Conservation (phyloP, 2,329 filamentous ascomycete genomes). For the Claviceps spartinae region DNA sequence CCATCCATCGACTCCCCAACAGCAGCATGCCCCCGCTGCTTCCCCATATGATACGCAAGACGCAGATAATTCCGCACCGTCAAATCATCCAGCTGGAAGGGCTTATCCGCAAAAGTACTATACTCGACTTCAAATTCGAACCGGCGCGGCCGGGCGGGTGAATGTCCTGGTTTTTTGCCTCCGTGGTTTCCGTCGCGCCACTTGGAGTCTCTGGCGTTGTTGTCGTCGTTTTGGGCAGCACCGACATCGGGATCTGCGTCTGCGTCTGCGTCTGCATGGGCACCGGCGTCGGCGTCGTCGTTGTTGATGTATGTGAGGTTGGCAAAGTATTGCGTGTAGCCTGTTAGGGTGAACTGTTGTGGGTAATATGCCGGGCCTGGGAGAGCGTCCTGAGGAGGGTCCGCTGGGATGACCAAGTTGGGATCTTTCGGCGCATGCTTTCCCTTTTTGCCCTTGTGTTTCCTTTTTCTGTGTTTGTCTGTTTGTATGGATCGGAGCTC, state of each 20-base stretch:
- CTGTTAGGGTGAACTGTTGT: conserved; percentile 64
- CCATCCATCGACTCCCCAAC: conserved; percentile 8
- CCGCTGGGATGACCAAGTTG: conserved; percentile 50
- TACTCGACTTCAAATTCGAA: conserved; percentile 79
- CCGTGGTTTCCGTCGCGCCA: conserved; percentile 54
- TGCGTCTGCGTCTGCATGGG: too few species aligned
- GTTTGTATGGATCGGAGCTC: conserved; percentile 16
- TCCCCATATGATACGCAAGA: conserved; percentile 65
- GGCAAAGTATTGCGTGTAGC: conserved; percentile 84
- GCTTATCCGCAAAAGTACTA: conserved; percentile 60
- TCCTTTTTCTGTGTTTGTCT: conserved; percentile 15
- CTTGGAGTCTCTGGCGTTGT: conserved; percentile 17
- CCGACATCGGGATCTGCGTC: not conserved
- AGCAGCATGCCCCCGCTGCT: conserved; percentile 10
- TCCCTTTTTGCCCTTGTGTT: conserved; percentile 28
- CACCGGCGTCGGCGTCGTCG: conserved; percentile 22
- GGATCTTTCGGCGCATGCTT: conserved; percentile 42
- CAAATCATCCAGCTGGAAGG: conserved; percentile 67
- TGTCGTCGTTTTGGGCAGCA: conserved; percentile 4
- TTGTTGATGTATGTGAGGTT: conserved; percentile 89
- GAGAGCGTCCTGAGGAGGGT: conserved; percentile 56
- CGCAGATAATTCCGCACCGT: conserved; percentile 72
- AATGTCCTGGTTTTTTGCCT: conserved; percentile 37
- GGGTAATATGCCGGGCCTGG: conserved; percentile 85
- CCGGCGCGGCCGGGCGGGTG: conserved; percentile 42